Evolutionary conservation across 2,329 filamentous ascomycete genomes (phyloP).

Genomic region (Microdochium trichocladiopsis): DNA sequence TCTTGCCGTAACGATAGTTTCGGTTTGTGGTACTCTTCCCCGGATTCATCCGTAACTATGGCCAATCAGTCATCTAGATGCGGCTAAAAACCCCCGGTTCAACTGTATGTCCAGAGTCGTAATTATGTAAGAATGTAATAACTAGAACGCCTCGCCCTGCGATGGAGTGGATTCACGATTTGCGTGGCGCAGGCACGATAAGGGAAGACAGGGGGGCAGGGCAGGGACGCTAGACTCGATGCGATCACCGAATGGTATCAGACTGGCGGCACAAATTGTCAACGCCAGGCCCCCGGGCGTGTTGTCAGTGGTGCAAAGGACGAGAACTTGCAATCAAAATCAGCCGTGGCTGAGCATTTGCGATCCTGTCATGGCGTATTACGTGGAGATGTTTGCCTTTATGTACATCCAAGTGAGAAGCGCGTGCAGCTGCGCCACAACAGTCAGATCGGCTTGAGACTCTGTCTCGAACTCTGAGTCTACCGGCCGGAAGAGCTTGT

Average conservation of each 20-base stretch:
- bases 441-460: not conserved
- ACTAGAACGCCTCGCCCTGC: not conserved
- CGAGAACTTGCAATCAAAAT: no score
- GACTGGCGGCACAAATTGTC: no score
- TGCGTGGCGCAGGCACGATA: not conserved
- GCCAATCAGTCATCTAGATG: no score
- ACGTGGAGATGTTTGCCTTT: no score
- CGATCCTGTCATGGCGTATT: no score
- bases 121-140: constrained; percentile 1
- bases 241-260: no score
- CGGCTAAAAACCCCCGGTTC: not conserved
- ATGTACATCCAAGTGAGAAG: not conserved
- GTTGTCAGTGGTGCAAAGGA: no score
- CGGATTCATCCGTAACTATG: no score
- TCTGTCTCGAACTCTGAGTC: not conserved
- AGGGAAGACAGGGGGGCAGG: not conserved
- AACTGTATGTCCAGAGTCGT: not conserved
- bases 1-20: no score
- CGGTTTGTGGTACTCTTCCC: no score
- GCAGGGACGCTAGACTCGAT: not conserved
- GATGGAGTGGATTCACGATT: not conserved
- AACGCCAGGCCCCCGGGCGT: no score
- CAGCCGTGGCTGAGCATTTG: no score
- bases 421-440: not conserved
- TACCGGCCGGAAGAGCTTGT: not conserved